Percentiles rank a stretch among this genome's conserved stretches.
Conservation (phyloP, 805 yeast species). For the Maudiozyma pseudohumilis region DNA sequence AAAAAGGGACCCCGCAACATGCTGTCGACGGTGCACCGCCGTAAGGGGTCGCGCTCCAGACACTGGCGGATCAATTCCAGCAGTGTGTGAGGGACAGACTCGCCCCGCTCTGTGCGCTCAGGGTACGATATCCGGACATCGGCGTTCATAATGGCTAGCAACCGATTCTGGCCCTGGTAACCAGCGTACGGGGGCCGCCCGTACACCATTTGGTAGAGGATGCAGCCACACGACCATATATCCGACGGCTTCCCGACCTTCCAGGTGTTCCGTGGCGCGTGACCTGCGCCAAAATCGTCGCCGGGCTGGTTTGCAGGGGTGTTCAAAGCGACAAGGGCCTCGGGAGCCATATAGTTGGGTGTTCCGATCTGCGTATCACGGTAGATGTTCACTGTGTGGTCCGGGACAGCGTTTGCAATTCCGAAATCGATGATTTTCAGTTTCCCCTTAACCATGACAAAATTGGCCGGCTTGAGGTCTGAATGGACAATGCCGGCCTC, state of each 20-base stretch:
- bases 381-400: constrained; percentile 81
- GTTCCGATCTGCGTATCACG: constrained; percentile 91
- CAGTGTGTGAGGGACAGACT: constrained; percentile 52
- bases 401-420: constrained; percentile 88
- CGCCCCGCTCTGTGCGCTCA: constrained; percentile 41
- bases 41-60: constrained; percentile 56
- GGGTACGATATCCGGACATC: constrained; percentile 63
- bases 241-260: constrained; percentile 92
- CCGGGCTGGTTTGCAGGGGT: constrained; percentile 16
- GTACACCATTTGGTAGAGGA: constrained; percentile 88
- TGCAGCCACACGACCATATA: constrained; percentile 97
- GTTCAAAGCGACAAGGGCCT: constrained; percentile 61
- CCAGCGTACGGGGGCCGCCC: constrained; percentile 86
- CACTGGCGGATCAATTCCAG: constrained; percentile 67
- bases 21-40: constrained; percentile 55
- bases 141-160: constrained; percentile 80
- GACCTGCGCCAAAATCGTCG: constrained; percentile 8
- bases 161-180: constrained; percentile 64
- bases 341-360: constrained; percentile 97
- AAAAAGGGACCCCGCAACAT: constrained; percentile 56
- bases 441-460: constrained; percentile 71
- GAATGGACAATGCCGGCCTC: constrained; percentile 76
- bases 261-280: constrained; percentile 31
- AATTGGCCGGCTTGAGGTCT: constrained; percentile 64
- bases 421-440: constrained; percentile 92